These are phyloP conservation scores for Talaromyces amestolkiae DNA, from an alignment of 2,329 filamentous ascomycete genomes.

Conservation along the genomic window DNA sequence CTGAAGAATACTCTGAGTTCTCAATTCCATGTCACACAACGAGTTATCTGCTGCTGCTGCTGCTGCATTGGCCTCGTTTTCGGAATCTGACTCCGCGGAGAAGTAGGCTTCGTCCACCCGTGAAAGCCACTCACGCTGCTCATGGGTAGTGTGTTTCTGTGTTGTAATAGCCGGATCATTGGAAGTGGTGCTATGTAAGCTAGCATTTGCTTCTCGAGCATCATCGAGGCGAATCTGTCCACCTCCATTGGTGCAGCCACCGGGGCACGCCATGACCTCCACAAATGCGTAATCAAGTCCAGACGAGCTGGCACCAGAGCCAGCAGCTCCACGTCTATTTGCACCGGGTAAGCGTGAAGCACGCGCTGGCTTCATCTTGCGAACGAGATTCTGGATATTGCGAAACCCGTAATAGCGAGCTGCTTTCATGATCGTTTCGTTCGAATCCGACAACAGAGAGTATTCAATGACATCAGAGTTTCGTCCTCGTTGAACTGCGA, in stretches of 20 bases:
- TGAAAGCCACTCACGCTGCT: slow-evolving; percentile 82
- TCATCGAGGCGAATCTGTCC: slow-evolving; percentile 93
- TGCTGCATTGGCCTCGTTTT: slow-evolving; percentile 32
- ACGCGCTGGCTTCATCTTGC: slow-evolving; percentile 79
- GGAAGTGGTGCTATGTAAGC: slow-evolving; percentile 1
- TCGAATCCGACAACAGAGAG: slow-evolving; percentile 57
- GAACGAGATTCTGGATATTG: slow-evolving; percentile 96
- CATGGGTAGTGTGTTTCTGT: slow-evolving; percentile 66
- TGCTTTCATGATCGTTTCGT: slow-evolving; percentile 67
- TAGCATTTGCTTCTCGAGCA: slow-evolving; percentile 42
- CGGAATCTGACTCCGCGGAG: slow-evolving; percentile 63
- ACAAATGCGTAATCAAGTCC: slow-evolving; percentile 79
- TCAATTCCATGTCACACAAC: slow-evolving; percentile 28
- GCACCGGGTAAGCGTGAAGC: slow-evolving; percentile 73
- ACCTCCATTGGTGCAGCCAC: slow-evolving; percentile 97
- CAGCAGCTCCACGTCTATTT: slow-evolving; percentile 29
- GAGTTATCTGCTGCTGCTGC: slow-evolving; percentile 28
- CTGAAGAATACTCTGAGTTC: slow-evolving; percentile 63
- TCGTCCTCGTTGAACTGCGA: slow-evolving; percentile 71
- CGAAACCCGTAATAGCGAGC: slow-evolving; percentile 96
- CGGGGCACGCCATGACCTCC: slow-evolving; percentile 98
- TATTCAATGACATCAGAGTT: slow-evolving; percentile 93
- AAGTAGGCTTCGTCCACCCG: slow-evolving; percentile 88
- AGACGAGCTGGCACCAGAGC: slow-evolving; percentile 29
- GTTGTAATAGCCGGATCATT: slow-evolving; percentile 27